Evolutionary conservation across 768 basidiomycete genomes (phyloP).

Genomic region (Russula compacta): DNA sequence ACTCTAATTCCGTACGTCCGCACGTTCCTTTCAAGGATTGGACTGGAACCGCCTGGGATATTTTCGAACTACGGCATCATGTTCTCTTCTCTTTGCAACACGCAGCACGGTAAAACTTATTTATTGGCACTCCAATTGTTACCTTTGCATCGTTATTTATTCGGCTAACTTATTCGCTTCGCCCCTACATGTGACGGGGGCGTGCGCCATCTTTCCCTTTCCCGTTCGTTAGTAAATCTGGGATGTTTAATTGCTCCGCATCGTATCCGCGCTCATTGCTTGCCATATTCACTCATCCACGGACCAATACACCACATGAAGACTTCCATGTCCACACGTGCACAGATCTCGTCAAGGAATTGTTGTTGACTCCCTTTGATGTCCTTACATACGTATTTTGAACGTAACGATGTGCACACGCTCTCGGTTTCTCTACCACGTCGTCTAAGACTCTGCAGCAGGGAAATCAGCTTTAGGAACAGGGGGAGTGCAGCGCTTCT

Average conservation of each 20-base stretch:
- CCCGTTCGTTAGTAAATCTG: slow-evolving; percentile 5
- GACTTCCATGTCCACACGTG: not conserved
- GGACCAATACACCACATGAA: not conserved
- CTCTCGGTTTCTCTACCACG: not conserved
- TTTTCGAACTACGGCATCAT: slow-evolving; percentile 5
- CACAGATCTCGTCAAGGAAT: not conserved
- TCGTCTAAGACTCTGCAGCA: not conserved
- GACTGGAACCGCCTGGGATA: not conserved
- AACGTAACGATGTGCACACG: not conserved
- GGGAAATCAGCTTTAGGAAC: too few species aligned
- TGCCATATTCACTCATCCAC: not conserved
- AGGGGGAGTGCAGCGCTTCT: too few species aligned
- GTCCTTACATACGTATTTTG: not conserved
- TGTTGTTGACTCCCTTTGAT: not conserved
- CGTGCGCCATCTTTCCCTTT: not conserved
- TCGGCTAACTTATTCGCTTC: slow-evolving; percentile 14
- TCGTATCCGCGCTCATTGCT: not conserved
- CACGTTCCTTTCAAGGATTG: slow-evolving; percentile 2
- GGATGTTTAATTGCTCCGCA: not conserved
- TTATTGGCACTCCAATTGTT: slow-evolving; percentile 12
- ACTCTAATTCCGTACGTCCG: not conserved
- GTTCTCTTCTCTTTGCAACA: slow-evolving; percentile 5
- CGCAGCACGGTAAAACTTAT: slow-evolving; percentile 8
- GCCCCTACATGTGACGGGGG: not conserved
- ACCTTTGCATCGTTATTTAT: slow-evolving; percentile 16